Conservation (phyloP, 1,284 basidiomycete species). For the Agroathelia rolfsii region DNA sequence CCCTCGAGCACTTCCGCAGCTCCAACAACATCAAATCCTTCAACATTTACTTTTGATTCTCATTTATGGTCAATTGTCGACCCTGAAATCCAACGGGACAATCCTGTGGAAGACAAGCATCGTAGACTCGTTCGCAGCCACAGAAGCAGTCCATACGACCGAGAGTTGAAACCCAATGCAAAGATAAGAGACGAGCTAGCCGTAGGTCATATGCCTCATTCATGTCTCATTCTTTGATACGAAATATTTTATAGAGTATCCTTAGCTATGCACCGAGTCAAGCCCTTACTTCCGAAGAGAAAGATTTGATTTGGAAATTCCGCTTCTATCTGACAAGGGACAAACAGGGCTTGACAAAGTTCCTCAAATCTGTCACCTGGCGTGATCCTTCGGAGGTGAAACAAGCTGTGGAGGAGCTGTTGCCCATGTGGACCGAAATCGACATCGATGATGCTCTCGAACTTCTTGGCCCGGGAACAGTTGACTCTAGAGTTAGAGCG, state of each 20-base stretch:
- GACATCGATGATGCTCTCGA: constrained; percentile 96
- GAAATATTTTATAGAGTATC: constrained; percentile 53
- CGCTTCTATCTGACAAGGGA: constrained; percentile 91
- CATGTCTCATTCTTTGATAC: constrained; percentile 3
- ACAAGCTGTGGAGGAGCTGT: constrained; percentile 91
- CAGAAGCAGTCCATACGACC: constrained; percentile 86
- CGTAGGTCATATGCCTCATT: constrained; percentile 34
- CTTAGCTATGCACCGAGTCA: constrained; percentile 88
- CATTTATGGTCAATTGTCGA: constrained; percentile 87
- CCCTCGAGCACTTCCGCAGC: constrained; percentile 20
- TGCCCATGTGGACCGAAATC: constrained; percentile 96
- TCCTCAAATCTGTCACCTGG: constrained; percentile 98
- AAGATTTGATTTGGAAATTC: constrained; percentile 97
- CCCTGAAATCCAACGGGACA: constrained; percentile 83
- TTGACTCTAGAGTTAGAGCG: constrained; percentile 84
- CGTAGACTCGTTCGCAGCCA: constrained; percentile 91
- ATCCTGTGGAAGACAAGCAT: constrained; percentile 97
- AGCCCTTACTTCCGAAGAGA: constrained; percentile 82
- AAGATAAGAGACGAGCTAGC: constrained; percentile 90
- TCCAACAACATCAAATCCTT: constrained; percentile 26
- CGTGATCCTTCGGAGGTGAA: constrained; percentile 92
- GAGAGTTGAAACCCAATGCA: constrained; percentile 94
- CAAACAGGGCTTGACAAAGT: constrained; percentile 91
- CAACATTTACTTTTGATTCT: constrained; percentile 34
- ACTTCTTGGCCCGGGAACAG: constrained; percentile 83